phyloP scores from a whole-genome alignment of 495 filamentous ascomycete species.

The Symbiotaphrina buchneri region DNA sequence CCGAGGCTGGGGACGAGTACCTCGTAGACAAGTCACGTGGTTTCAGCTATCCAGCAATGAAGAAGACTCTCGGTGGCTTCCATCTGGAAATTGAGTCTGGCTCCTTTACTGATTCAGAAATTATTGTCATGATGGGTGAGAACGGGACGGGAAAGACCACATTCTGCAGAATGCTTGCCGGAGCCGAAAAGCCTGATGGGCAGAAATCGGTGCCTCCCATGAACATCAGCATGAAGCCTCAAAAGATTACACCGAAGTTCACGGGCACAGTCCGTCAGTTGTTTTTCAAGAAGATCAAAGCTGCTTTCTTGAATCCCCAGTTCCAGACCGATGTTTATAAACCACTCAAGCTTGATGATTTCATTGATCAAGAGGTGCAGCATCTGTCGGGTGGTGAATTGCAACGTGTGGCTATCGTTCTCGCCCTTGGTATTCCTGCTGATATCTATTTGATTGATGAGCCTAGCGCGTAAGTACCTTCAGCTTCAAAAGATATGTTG shows the following conservation, averaged over 20 bases:
- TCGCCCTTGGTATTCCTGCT: constrained; percentile 85
- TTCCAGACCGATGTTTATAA: constrained; percentile 99
- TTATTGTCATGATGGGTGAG: constrained; percentile 99
- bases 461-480: constrained; percentile 35
- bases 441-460: constrained; percentile 99
- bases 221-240: constrained; percentile 98
- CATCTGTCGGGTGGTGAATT: constrained; percentile 97
- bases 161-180: constrained; percentile 90
- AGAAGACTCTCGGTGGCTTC: constrained; percentile 85
- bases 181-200: constrained; percentile 74
- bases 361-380: constrained; percentile 98
- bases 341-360: constrained; percentile 90
- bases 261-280: constrained; percentile 84
- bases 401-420: constrained; percentile 92
- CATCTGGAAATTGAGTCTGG: constrained; percentile 62
- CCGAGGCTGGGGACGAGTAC: constrained; percentile 81
- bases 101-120: constrained; percentile 90
- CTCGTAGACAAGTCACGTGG: constrained; percentile 62
- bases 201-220: constrained; percentile 58
- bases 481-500: constrained; percentile 1
- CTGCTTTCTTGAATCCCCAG: constrained; percentile 82
- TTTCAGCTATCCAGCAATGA: constrained; percentile 75
- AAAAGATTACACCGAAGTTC: constrained; percentile 98
- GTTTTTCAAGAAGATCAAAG: constrained; percentile 95
- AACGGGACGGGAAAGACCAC: constrained; percentile 94